phyloP scores from a whole-genome alignment of 2,329 filamentous ascomycete species.

The Karstenula rhodostoma region DNA sequence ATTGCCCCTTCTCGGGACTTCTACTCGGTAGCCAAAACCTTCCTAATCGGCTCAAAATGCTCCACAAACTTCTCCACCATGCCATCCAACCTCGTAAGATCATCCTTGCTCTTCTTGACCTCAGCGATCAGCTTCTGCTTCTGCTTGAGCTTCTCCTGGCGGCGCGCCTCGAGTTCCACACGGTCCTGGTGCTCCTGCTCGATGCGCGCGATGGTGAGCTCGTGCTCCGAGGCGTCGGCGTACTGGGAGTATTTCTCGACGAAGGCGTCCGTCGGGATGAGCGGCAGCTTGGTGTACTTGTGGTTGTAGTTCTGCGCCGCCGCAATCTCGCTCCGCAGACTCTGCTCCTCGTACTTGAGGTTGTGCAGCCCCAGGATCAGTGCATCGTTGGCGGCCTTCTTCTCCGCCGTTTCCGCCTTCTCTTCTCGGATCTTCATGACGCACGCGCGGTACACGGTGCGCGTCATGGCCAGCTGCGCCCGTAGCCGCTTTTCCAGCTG shows the following conservation, averaged over 20 bases:
- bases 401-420: constrained; percentile 85
- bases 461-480: constrained; percentile 65
- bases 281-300: constrained; percentile 83
- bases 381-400: constrained; percentile 87
- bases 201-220: constrained; percentile 88
- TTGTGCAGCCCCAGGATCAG: constrained; percentile 95
- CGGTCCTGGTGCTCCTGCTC: constrained; percentile 88
- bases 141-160: constrained; percentile 68
- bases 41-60: constrained; percentile 87
- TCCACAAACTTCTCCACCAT: constrained; percentile 95
- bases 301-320: constrained; percentile 94
- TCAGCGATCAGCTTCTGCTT: constrained; percentile 74
- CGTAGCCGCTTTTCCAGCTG: constrained; percentile 75
- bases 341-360: constrained; percentile 92
- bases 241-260: constrained; percentile 78
- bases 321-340: constrained; percentile 86
- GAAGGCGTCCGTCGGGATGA: constrained; percentile 86
- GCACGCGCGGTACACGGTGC: constrained; percentile 82
- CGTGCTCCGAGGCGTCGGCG: constrained; percentile 74
- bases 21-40: constrained; percentile 79
- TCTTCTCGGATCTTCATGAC: constrained; percentile 83
- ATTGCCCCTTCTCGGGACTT: not conserved
- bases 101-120: constrained; percentile 93
- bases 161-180: constrained; percentile 82
- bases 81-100: constrained; percentile 87